Evolutionary conservation across 2,329 filamentous ascomycete genomes (phyloP).

Genomic region (Gyromitra esculenta): DNA sequence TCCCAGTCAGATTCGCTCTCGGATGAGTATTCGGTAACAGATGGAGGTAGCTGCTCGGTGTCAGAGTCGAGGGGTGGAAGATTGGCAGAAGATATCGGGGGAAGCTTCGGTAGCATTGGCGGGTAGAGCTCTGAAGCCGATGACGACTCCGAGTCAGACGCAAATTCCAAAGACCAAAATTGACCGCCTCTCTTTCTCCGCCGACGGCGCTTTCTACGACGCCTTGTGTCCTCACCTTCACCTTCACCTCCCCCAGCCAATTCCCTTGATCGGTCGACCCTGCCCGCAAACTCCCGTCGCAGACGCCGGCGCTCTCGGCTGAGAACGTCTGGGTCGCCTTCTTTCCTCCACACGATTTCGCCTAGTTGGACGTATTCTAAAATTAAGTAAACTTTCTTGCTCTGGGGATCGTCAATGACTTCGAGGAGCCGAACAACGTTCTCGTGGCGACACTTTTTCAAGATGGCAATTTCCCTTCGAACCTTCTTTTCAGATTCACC

Average conservation of each 20-base stretch:
- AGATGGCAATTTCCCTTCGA: constrained; percentile 94
- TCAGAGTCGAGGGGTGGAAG: constrained; percentile 51
- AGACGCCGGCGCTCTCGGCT: constrained; percentile 82
- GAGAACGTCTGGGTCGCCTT: constrained; percentile 83
- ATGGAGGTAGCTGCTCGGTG: constrained; percentile 49
- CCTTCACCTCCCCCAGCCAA: constrained; percentile 67
- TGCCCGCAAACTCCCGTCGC: constrained; percentile 71
- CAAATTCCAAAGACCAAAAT: constrained; percentile 58
- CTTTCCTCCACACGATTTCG: constrained; percentile 92
- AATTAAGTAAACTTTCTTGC: constrained; percentile 98
- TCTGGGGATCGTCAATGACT: constrained; percentile 94
- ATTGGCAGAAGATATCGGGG: constrained; percentile 51
- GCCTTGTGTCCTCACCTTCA: constrained; percentile 69
- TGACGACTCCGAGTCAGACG: constrained; percentile 55
- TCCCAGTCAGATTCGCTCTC: constrained; percentile 60
- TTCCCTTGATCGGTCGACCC: constrained; percentile 48
- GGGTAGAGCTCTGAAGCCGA: constrained; percentile 39
- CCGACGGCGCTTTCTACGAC: constrained; percentile 63
- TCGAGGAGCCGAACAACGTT: constrained; percentile 95
- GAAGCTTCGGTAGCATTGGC: constrained; percentile 50
- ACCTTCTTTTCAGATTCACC: constrained; percentile 72
- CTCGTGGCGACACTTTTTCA: constrained; percentile 98
- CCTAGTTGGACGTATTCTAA: constrained; percentile 94
- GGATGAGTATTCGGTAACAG: constrained; percentile 60
- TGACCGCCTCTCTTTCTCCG: constrained; percentile 55